phyloP scores from a whole-genome alignment of 352 stramenopile genomes.

The Phytophthora quininea region DNA sequence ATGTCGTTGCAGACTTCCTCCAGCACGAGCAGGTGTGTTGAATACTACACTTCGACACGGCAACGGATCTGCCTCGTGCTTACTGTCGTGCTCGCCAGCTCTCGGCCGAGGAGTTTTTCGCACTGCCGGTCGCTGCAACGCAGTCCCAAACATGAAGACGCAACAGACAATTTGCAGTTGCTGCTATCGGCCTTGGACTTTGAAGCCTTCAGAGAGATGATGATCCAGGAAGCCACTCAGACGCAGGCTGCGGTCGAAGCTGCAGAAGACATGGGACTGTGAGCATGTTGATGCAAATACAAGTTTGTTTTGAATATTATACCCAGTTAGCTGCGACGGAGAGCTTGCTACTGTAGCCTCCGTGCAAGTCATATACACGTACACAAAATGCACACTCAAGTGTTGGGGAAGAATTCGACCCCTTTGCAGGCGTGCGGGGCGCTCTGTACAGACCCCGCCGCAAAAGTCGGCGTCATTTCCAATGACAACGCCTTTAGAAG shows the following conservation, averaged over 20 bases:
- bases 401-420: not conserved
- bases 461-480: conserved; percentile 24
- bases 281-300: conserved; percentile 22
- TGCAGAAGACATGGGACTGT: conserved; percentile 66
- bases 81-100: conserved; percentile 31
- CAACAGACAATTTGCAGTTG: conserved; percentile 48
- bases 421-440: conserved; percentile 4
- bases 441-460: not conserved
- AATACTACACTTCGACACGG: not conserved
- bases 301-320: conserved; percentile 42
- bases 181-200: conserved; percentile 66
- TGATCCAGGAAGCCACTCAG: conserved; percentile 51
- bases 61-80: not conserved
- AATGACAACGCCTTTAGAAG: conserved; percentile 42
- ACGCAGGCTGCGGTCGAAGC: conserved; percentile 55
- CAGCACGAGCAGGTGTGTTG: conserved; percentile 33
- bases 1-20: conserved; percentile 48
- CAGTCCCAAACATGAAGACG: conserved; percentile 39
- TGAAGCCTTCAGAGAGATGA: conserved; percentile 55
- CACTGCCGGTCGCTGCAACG: conserved; percentile 50
- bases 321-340: conserved; percentile 38
- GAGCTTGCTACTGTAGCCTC: conserved; percentile 16
- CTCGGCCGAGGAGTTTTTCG: conserved; percentile 50
- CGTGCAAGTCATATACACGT: conserved; percentile 33
- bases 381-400: conserved; percentile 28